Evolutionary conservation across 306 rosid genomes (phyloP).

Genomic region (Vigna trinervia): DNA sequence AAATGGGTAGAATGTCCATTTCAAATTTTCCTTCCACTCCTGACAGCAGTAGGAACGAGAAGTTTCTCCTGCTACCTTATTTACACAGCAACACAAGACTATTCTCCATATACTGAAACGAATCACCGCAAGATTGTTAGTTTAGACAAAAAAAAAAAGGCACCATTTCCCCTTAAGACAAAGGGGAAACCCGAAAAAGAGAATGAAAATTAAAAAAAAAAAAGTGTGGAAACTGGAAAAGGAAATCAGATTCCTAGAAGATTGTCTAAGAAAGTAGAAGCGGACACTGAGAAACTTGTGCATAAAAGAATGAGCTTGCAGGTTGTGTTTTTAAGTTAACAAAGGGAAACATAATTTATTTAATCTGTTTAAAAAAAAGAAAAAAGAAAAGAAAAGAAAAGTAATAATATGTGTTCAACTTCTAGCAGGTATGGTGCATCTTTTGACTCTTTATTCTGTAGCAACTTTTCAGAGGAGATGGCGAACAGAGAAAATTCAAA

Average conservation of each 20-base stretch:
- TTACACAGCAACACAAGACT: conserved; percentile 23
- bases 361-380: neutral
- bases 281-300: conserved; percentile 57
- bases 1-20: conserved; percentile 55
- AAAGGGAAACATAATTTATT: conserved; percentile 49
- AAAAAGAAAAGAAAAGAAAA: conserved; percentile 7
- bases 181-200: conserved; percentile 41
- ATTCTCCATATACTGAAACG: conserved; percentile 48
- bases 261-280: conserved; percentile 75
- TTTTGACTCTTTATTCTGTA: conserved; percentile 53
- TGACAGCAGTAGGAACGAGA: conserved; percentile 53
- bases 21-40: conserved; percentile 26
- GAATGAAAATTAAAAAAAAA: conserved; percentile 33
- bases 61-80: conserved; percentile 57
- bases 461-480: conserved; percentile 46
- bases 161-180: conserved; percentile 37
- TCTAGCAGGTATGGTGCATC: conserved; percentile 55
- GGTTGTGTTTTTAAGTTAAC: conserved; percentile 39
- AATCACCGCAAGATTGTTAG: conserved; percentile 38
- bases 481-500: conserved; percentile 44
- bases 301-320: conserved; percentile 62
- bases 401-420: conserved; percentile 22
- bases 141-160: neutral
- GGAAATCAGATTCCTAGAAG: conserved; percentile 65
- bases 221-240: conserved; percentile 22